Percentiles rank a stretch among this genome's conserved stretches.
These are phyloP conservation scores for Perilla frutescens DNA, from an alignment of 257 asterid species.

Conservation along the genomic window DNA sequence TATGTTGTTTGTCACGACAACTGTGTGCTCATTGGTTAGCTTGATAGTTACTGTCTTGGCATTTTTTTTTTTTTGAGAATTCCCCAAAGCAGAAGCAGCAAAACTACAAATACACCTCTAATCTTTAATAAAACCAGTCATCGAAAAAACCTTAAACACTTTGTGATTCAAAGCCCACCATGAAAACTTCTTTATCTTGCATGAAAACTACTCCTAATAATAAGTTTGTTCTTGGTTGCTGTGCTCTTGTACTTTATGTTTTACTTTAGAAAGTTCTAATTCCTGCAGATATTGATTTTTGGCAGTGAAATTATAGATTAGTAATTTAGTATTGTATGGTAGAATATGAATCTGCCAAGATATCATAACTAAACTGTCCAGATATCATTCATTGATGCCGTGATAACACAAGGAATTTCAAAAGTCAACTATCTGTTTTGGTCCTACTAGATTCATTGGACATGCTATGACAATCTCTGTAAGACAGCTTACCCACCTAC, in stretches of 20 bases:
- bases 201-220: background rate
- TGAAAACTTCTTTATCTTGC: background rate
- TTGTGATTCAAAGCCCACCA: too few species aligned
- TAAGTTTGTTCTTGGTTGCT: background rate
- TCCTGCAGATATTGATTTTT: background rate
- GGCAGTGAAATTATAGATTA: constrained; percentile 4
- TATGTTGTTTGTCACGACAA: background rate
- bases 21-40: too few species aligned
- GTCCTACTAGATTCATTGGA: background rate
- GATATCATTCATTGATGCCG: background rate
- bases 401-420: background rate
- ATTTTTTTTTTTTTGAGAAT: background rate
- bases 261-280: background rate
- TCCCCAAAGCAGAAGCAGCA: too few species aligned
- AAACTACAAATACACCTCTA: too few species aligned
- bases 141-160: too few species aligned
- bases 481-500: background rate
- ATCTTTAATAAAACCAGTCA: too few species aligned
- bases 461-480: background rate
- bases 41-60: background rate
- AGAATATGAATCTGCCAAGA: background rate
- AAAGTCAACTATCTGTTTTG: constrained; percentile 1
- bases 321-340: background rate
- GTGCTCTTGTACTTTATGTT: background rate
- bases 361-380: background rate